Evolutionary conservation across 352 stramenopile species (phyloP).

Genomic region (Phytopythium montanum): DNA sequence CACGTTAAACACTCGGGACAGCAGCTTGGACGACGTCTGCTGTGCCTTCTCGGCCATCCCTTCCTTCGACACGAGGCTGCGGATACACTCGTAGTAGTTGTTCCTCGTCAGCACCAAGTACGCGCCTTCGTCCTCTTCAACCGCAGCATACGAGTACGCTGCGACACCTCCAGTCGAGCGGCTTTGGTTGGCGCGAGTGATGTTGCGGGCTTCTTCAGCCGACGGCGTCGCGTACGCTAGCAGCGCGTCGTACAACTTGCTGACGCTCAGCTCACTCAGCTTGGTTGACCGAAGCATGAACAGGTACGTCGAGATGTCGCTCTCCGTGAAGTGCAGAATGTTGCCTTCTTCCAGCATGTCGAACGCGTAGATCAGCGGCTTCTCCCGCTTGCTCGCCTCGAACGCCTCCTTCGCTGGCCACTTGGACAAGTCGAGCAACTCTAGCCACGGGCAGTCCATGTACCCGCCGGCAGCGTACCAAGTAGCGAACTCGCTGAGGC

Average conservation of each 20-base stretch:
- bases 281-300: slow-evolving; percentile 83
- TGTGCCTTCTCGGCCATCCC: slow-evolving; percentile 81
- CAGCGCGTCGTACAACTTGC: slow-evolving; percentile 77
- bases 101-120: slow-evolving; percentile 72
- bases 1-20: slow-evolving; percentile 82
- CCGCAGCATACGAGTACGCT: slow-evolving; percentile 70
- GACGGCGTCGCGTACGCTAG: slow-evolving; percentile 68
- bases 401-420: slow-evolving; percentile 90
- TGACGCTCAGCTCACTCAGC: slow-evolving; percentile 61
- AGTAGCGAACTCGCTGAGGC: slow-evolving; percentile 93
- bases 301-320: slow-evolving; percentile 83
- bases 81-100: slow-evolving; percentile 88
- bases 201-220: slow-evolving; percentile 65
- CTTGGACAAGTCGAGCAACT: slow-evolving; percentile 95
- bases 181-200: slow-evolving; percentile 49
- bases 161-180: slow-evolving; percentile 14
- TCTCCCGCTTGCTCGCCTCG: slow-evolving; percentile 83
- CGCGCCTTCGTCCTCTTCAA: slow-evolving; percentile 83
- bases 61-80: slow-evolving; percentile 73
- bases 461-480: slow-evolving; percentile 96
- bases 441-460: slow-evolving; percentile 94
- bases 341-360: slow-evolving; percentile 82
- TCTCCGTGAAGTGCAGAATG: slow-evolving; percentile 83
- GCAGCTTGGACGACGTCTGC: slow-evolving; percentile 79
- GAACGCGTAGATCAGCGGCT: slow-evolving; percentile 82